phyloP scores from a whole-genome alignment of 805 yeast genomes.

The Kuraishia capsulata region DNA sequence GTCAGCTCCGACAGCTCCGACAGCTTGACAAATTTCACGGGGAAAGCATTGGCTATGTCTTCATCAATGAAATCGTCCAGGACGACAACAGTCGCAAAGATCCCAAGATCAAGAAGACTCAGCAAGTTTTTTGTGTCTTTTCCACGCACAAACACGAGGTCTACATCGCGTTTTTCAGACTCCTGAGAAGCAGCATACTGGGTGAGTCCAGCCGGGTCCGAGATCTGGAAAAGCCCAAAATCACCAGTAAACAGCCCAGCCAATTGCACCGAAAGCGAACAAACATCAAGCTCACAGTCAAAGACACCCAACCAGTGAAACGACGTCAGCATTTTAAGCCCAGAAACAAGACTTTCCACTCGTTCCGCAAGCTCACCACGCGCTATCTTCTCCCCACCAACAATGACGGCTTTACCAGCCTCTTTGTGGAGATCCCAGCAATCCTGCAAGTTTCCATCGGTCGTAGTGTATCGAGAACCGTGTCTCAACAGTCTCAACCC shows the following conservation, averaged over 20 bases:
- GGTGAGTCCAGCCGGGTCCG: too few relatives aligned
- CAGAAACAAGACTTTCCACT: not conserved
- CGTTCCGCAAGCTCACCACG: not conserved
- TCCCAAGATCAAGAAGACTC: too few relatives aligned
- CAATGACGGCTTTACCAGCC: not conserved
- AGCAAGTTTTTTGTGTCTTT: too few relatives aligned
- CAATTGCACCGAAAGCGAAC: not conserved
- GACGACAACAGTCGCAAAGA: slow-evolving; percentile 19
- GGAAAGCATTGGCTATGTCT: too few relatives aligned
- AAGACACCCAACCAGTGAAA: not conserved
- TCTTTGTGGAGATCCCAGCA: slow-evolving; percentile 43
- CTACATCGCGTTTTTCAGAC: too few relatives aligned
- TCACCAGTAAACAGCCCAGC: not conserved
- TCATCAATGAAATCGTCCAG: slow-evolving; percentile 16
- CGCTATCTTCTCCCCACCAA: not conserved
- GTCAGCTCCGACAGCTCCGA: not conserved
- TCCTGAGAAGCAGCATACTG: too few relatives aligned
- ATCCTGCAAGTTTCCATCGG: slow-evolving; percentile 73
- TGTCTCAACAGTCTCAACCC: slow-evolving; percentile 44
- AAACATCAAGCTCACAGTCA: not conserved
- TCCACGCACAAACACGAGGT: slow-evolving; percentile 11
- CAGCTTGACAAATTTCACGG: not conserved
- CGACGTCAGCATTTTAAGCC: not conserved
- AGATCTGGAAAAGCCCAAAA: not conserved
- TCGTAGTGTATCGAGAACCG: slow-evolving; percentile 43